phyloP scores from a whole-genome alignment of 495 filamentous ascomycete species.

The Filosporella fistucella region DNA sequence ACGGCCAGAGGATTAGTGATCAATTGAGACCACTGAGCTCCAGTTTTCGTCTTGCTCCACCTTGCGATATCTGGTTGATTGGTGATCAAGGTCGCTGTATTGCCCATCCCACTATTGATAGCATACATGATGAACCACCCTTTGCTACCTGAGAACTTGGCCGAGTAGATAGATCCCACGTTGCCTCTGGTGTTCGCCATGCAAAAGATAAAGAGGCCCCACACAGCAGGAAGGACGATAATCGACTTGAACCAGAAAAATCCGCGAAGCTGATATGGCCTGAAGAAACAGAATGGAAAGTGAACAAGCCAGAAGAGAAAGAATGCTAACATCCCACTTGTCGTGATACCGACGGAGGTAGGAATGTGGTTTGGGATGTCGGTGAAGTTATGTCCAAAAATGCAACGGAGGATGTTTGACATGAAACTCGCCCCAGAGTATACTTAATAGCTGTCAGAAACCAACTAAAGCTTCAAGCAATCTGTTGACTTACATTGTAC shows the following conservation, averaged over 20 bases:
- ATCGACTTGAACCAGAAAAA: conserved; percentile 32
- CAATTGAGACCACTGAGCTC: conserved; percentile 34
- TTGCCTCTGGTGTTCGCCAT: conserved; percentile 35
- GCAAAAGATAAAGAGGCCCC: conserved; percentile 35
- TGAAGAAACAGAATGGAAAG: conserved; percentile 31
- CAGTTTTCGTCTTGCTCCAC: conserved; percentile 31
- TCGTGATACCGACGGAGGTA: conserved; percentile 34
- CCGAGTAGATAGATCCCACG: conserved; percentile 26
- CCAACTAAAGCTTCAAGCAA: background rate
- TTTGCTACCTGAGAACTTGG: conserved; percentile 20
- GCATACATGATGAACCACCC: conserved; percentile 36
- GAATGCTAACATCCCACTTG: conserved; percentile 35
- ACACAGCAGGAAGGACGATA: conserved; percentile 26
- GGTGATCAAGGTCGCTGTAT: conserved; percentile 37
- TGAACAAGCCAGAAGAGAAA: conserved; percentile 44
- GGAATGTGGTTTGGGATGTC: conserved; percentile 36
- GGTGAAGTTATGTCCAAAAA: conserved; percentile 21
- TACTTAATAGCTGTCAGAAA: conserved; percentile 15
- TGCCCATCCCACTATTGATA: conserved; percentile 39
- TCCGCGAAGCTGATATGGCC: conserved; percentile 25
- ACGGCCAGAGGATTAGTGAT: conserved; percentile 34
- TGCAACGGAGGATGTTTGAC: conserved; percentile 27
- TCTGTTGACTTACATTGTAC: conserved; percentile 25
- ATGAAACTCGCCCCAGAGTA: conserved; percentile 30
- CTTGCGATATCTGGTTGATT: conserved; percentile 39